These are phyloP conservation scores for Aspergillus amoenus DNA, from an alignment of 2,329 filamentous ascomycete genomes.

Conservation along the genomic window DNA sequence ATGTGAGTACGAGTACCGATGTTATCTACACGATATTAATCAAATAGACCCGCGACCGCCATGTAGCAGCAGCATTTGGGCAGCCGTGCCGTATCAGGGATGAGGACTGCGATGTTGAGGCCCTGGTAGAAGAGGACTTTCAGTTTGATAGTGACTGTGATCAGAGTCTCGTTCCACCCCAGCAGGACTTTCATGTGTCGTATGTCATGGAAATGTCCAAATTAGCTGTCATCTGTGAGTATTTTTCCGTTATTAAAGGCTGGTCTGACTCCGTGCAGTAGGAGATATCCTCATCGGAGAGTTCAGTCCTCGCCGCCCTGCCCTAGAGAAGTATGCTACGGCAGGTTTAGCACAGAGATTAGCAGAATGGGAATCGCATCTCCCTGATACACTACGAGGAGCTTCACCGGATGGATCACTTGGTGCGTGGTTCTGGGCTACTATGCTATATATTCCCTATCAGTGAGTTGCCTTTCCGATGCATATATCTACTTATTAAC, in stretches of 20 bases:
- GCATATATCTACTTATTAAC: background rate
- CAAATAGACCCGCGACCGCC: conserved; percentile 21
- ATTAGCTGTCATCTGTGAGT: background rate
- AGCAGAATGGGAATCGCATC: background rate
- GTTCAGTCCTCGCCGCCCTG: background rate
- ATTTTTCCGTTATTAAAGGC: background rate
- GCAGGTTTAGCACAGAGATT: background rate
- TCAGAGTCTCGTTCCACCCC: background rate
- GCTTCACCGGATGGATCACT: background rate
- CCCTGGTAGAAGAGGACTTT: conserved; percentile 11
- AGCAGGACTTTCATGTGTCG: background rate
- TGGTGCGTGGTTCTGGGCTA: background rate
- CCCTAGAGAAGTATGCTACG: background rate
- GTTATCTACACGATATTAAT: background rate
- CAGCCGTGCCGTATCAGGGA: conserved; percentile 26
- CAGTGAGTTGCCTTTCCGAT: background rate
- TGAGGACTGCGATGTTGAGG: conserved; percentile 27
- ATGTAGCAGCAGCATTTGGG: conserved; percentile 25
- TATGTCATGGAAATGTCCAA: background rate
- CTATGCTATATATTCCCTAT: background rate
- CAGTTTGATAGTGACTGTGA: background rate
- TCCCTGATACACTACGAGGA: background rate
- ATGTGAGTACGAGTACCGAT: background rate
- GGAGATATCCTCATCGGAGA: background rate
- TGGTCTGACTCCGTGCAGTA: background rate